Evolutionary conservation across 1,284 basidiomycete genomes (phyloP), one percentile per base, ranked within the genome.

Genomic region (Ustilago tritici): DNA sequence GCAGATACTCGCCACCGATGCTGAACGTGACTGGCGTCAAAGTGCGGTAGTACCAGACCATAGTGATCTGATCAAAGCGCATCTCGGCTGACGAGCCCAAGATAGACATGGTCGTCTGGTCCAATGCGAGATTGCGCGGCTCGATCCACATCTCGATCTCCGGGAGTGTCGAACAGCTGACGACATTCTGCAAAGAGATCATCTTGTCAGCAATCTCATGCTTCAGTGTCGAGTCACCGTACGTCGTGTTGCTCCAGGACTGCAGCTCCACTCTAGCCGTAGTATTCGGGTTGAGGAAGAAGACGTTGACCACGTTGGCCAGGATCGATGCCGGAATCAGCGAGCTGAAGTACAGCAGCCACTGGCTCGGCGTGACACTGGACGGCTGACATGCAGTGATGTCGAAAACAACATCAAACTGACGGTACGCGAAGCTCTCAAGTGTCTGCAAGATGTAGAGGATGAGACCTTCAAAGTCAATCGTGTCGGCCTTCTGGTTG

Each of bases 381-480:
- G 59, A 63, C 3, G 74, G 70, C 40, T 63, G 61, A 41, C 75
- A 70, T n/a, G 70, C 78, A 3, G 82, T 84, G 31, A 63, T 59
- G 55, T 84, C 82, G 31, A 83, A 15, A 50, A 81, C 58, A n/a
- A 82, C 56, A 56, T 84, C 82, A 35, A 76, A 84, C 19, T 70
- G 72, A 19, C 75, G 71, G 32, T 67, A 61, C 2, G 65, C 56
- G 38, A 72, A 76, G 1, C 46, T 56, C 50, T 83, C 78, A 38
- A 84, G 68, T 32, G 76, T 66, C 61, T 80, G 71, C 2, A 84
- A 56, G 32, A 78, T 60, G 57, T 82, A 76, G 40, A 79, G 62
- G 38, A 95, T 91, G 43, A 98, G 86, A 3, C 95, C 86, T 80
- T 96, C 94, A 38, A 95, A 90, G 83, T 97, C 94, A 53, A 95